Evolutionary conservation across 2,329 filamentous ascomycete genomes (phyloP), one percentile per base, ranked within the genome.

Genomic region (Ascochyta clinopodiicola): DNA sequence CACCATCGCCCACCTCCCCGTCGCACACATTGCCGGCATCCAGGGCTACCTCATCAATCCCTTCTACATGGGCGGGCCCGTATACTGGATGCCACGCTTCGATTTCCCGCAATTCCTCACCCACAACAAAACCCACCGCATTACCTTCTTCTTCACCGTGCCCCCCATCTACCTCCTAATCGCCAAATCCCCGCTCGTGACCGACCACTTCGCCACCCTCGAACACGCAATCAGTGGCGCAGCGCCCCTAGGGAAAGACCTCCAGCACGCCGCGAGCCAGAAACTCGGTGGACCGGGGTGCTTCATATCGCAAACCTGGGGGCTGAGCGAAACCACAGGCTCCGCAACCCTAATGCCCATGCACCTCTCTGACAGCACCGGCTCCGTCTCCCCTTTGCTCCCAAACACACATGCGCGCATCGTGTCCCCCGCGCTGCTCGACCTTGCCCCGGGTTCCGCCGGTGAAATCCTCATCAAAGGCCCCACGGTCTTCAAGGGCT

Each of bases 1-100:
- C 5, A 79, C 79, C 0, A 59, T 82, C 3, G 80, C 78, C 0
- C 80, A 81, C 60, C 69, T 82, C 0, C 80, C 80, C 0, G 73
- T 73, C 10, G 78, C 78, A 4, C 80, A 82, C 60, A 81, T 82
- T 38, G 79, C 80, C 0, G 80, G 79, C 0, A 74, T 80, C 15
- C 76, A 79, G 65, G 78, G 79, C 38, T 81, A 80, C 58, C 73
- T 81, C 6, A 69, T 81, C 51, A 78, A 77, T 45, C 78, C 78
- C 0, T 74, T 79, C 57, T 74, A 73, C 59, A 17, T 17, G 59
- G 74, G 71, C 31, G 76, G 76, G 2, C 60, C 68, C 4, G 68
- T 84, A 2, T 88, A 84, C 76, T 88, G 86, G 86, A 88, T 88
- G 86, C 75, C 79, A 4, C 78, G 77, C 36, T 88, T 88, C 67